A percentile compares a stretch with the other conserved stretches of the same genome.
Conservation (phyloP, 2,329 filamentous ascomycete genomes). For the Venturia oleaginea region DNA sequence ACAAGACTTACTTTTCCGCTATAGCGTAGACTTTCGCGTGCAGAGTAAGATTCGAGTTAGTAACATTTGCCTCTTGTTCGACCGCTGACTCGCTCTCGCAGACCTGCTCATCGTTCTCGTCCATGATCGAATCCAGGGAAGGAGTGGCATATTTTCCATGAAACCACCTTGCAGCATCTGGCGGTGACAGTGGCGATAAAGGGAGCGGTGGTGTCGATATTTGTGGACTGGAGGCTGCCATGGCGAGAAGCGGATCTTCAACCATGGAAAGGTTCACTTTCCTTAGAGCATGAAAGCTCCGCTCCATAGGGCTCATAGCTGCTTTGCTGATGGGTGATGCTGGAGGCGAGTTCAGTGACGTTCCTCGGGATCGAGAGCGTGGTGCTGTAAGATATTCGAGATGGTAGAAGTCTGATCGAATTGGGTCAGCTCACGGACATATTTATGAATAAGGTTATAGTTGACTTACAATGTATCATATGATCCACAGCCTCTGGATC, state of each 20-base stretch:
- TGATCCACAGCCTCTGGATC: slow-evolving; percentile 32
- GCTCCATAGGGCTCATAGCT: slow-evolving; percentile 12
- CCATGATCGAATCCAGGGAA: slow-evolving; percentile 25
- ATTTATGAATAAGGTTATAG: neutral
- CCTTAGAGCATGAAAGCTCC: slow-evolving; percentile 16
- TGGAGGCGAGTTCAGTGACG: slow-evolving; percentile 22
- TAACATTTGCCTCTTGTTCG: slow-evolving; percentile 28
- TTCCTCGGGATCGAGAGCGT: slow-evolving; percentile 18
- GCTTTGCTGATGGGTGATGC: slow-evolving; percentile 17
- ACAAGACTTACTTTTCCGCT: slow-evolving; percentile 36
- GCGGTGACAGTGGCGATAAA: neutral
- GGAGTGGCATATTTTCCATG: neutral
- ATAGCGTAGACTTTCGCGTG: slow-evolving; percentile 42
- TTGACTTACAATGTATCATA: slow-evolving; percentile 31
- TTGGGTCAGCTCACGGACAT: neutral
- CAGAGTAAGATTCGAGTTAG: slow-evolving; percentile 34
- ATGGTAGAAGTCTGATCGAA: slow-evolving; percentile 30
- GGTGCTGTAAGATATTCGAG: slow-evolving; percentile 27
- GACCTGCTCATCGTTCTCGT: slow-evolving; percentile 17
- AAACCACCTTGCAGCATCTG: neutral
- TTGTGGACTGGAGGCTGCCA: slow-evolving; percentile 7
- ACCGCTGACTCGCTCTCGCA: slow-evolving; percentile 20
- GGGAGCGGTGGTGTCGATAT: neutral
- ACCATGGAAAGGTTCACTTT: slow-evolving; percentile 26
- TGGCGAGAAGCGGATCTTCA: slow-evolving; percentile 31